Base-by-base conservation (phyloP, 148 eudicot species). In the Diospyros lotus region DNA sequence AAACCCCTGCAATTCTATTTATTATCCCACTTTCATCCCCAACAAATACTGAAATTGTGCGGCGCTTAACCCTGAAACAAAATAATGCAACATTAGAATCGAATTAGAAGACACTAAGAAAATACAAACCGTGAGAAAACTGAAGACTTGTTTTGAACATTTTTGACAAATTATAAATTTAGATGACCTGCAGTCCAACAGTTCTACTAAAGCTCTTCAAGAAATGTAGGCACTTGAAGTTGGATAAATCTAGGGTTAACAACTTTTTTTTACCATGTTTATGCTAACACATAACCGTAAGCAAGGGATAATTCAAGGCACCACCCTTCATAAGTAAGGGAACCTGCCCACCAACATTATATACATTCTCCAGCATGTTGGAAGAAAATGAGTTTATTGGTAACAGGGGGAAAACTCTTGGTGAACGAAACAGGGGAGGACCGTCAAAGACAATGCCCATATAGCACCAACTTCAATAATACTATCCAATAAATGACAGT, bases 21-120 rank as follows among this genome's bases (percentile, higher is more conserved):
- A 93, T 91, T 58, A 93, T 93, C 52, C 98, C 98, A 83, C 96
- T 87, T 85, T 93, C 98, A 73, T 93, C 98, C 77, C 98, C 98
- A 74, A 93, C 98, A 79, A 87, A 91, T 42, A 93, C 93, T 6
- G 93, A 91, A 40, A 93, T 91, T 2, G 96, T 91, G 77, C 89
- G 96, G 42, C 90, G 88, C 80, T 82, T 85, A 70, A 85, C 84
- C 82, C 98, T 93, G 84, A 48, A 74, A 71, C 58, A 46, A 2
- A 17, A 46, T 14, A 55, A 70, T 14, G 5, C 5, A 7, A 55
- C n/a, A 55, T 55, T 70, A 41, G 5, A 18, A 48, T 42, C 56
- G 50, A 50, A 9, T 48, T 68, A 50, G 56, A 46, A 38, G 46
- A 12, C 2, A 48, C 40, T 2, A 48, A n/a, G 2, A 42, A 43